Percentiles rank a stretch among this genome's conserved stretches.
These are phyloP conservation scores for Rosa chinensis DNA, from an alignment of 306 rosid genomes.

Conservation along the genomic window DNA sequence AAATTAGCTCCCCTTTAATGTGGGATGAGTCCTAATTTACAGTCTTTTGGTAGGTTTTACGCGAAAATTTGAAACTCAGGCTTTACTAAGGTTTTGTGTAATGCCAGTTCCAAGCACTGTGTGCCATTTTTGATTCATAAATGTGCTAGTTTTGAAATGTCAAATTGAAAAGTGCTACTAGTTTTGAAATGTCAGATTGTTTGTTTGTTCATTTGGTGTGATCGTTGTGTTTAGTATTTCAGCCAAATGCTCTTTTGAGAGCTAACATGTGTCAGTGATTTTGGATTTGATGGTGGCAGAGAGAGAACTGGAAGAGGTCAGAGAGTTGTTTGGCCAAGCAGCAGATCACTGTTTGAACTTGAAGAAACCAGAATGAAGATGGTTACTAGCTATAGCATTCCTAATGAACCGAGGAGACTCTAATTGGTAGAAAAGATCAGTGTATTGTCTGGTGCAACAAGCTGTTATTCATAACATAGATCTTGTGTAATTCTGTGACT, in stretches of 20 bases:
- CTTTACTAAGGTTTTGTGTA: not conserved
- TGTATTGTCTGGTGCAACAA: no score
- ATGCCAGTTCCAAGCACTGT: not conserved
- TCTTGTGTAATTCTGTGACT: not conserved
- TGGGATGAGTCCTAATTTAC: not conserved
- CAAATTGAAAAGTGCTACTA: no score
- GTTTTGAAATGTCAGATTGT: not conserved
- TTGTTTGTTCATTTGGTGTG: not conserved
- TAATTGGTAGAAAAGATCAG: not conserved
- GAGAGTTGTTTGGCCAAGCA: constrained; percentile 19
- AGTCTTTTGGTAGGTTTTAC: not conserved
- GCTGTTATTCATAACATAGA: no score
- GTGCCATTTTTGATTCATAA: not conserved
- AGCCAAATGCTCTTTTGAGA: not conserved
- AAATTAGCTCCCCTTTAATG: not conserved
- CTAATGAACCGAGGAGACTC: not conserved
- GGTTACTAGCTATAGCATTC: constrained; percentile 1
- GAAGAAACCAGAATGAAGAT: constrained; percentile 19
- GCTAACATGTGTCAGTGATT: not conserved
- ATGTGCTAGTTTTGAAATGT: not conserved
- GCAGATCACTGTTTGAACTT: constrained; percentile 23
- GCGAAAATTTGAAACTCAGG: not conserved
- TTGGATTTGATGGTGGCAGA: constrained; percentile 11
- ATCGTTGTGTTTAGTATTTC: not conserved
- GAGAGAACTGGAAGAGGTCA: constrained; percentile 24